Evolutionary conservation across 2,329 filamentous ascomycete species (phyloP).

Genomic region (Xylariaceae sp.): DNA sequence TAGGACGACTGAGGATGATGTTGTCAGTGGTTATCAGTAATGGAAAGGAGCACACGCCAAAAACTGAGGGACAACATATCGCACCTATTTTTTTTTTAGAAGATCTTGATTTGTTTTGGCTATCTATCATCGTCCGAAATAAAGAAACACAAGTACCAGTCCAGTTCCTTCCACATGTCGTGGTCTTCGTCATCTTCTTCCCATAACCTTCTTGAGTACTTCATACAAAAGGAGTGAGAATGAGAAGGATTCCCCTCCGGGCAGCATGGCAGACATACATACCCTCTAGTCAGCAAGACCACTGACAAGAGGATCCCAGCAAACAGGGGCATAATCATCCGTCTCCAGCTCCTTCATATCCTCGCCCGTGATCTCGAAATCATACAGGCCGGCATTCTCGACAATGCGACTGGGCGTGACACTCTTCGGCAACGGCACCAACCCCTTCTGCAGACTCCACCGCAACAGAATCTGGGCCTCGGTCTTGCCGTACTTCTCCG

Average conservation of each 20-base stretch:
- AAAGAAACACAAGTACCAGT: too few relatives aligned
- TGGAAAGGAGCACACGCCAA: too few relatives aligned
- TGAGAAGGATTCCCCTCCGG: too few relatives aligned
- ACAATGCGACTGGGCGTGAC: constrained; percentile 63
- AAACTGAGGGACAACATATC: too few relatives aligned
- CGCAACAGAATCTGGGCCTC: constrained; percentile 75
- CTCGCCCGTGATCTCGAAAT: constrained; percentile 52
- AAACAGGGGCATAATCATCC: constrained; percentile 49
- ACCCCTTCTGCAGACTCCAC: constrained; percentile 78
- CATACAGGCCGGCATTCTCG: constrained; percentile 56
- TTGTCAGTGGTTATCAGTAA: constrained; percentile 22
- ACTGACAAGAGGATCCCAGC: constrained; percentile 53
- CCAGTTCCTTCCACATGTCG: too few relatives aligned
- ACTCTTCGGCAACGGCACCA: constrained; percentile 70
- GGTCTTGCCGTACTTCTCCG: constrained; percentile 68
- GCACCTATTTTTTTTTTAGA: too few relatives aligned
- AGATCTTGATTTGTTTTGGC: too few relatives aligned
- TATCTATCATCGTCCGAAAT: too few relatives aligned
- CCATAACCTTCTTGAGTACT: too few relatives aligned
- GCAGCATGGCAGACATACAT: too few relatives aligned
- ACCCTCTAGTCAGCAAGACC: constrained; percentile 38
- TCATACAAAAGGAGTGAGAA: too few relatives aligned
- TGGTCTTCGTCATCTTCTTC: too few relatives aligned
- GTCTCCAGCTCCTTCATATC: constrained; percentile 50
- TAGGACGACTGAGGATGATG: constrained; percentile 28